Percentiles rank a stretch among this genome's conserved stretches.
Conservation (phyloP, 306 rosid species). For the Cyclanthera cordifolia region DNA sequence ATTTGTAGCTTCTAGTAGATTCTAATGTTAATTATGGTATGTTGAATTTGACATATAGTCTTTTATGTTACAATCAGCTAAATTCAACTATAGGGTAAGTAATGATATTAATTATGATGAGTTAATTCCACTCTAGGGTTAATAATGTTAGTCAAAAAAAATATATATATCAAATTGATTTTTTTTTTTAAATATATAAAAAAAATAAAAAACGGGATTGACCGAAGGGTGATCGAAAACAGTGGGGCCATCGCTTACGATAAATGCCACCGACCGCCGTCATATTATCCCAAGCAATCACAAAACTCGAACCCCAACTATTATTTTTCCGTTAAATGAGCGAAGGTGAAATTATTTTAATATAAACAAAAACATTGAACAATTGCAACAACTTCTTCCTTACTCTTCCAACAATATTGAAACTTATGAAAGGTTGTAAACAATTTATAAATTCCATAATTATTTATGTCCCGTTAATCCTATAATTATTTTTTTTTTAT, state of each 20-base stretch:
- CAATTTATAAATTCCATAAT: no score
- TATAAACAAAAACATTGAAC: not conserved
- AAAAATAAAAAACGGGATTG: not conserved
- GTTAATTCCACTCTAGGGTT: no score
- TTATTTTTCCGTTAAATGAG: not conserved
- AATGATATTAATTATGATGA: no score
- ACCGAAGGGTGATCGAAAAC: not conserved
- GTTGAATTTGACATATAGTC: no score
- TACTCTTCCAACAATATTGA: not conserved
- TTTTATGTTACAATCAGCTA: no score
- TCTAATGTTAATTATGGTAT: no score
- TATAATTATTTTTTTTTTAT: no score
- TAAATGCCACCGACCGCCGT: conserved; percentile 10
- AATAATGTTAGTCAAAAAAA: no score
- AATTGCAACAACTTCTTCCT: not conserved
- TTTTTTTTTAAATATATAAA: not conserved
- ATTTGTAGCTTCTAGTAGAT: no score
- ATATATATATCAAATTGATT: not conserved
- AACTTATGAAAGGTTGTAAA: no score
- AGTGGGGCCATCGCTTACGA: not conserved
- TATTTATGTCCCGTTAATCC: no score
- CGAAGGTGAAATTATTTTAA: not conserved
- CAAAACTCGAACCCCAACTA: not conserved
- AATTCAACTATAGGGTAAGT: no score
- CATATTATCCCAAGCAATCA: not conserved